Conservation (phyloP, 2,329 filamentous ascomycete species). For the Thelonectria blattea region DNA sequence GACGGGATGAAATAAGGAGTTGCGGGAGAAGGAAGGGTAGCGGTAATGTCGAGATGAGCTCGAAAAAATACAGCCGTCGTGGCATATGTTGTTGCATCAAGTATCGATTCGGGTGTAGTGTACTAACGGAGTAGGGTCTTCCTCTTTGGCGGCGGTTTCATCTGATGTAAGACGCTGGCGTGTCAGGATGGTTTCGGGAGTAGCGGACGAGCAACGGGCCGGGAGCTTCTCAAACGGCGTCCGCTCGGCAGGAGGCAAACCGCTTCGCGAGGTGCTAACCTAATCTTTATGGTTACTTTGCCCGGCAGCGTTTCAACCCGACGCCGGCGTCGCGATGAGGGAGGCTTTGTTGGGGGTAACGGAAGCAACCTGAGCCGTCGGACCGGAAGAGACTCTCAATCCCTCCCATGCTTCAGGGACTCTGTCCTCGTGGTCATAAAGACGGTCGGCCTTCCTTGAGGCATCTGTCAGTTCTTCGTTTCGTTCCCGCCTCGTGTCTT, state of each 20-base stretch:
- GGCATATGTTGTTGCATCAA: not conserved
- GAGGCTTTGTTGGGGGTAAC: not conserved
- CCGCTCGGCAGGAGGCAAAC: too few species aligned
- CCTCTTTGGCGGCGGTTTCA: not conserved
- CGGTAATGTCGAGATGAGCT: constrained; percentile 22
- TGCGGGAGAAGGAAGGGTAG: constrained; percentile 2
- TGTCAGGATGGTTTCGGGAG: constrained; percentile 19
- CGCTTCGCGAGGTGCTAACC: not conserved
- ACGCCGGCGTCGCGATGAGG: constrained; percentile 1
- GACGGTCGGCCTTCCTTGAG: not conserved
- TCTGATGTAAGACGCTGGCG: constrained; percentile 10
- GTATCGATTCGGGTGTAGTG: too few species aligned
- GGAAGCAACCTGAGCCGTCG: not conserved
- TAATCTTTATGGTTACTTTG: not conserved
- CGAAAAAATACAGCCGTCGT: constrained; percentile 22
- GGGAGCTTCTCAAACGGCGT: not conserved
- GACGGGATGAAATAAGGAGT: constrained; percentile 4
- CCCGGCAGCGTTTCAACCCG: constrained; percentile 14
- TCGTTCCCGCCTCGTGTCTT: not conserved
- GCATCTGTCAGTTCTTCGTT: not conserved
- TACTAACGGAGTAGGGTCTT: too few species aligned
- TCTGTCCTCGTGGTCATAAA: not conserved
- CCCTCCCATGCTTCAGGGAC: too few species aligned
- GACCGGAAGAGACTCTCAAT: too few species aligned
- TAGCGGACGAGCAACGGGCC: constrained; percentile 10